These are phyloP conservation scores for Dichotomocladium elegans DNA, from an alignment of 371 early-diverging fungal genomes.

Conservation along the genomic window DNA sequence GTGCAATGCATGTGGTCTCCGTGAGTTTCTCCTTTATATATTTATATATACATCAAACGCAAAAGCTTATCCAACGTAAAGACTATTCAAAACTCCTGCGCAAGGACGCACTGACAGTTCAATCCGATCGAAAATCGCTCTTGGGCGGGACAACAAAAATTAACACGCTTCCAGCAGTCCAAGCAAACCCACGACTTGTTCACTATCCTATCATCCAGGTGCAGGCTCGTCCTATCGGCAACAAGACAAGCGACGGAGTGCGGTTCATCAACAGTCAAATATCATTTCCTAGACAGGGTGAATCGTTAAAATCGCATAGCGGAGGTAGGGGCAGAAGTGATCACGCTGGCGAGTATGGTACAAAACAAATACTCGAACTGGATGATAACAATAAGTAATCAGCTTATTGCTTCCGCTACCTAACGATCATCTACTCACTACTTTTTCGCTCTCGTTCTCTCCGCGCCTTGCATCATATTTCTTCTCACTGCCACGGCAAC, in stretches of 20 bases:
- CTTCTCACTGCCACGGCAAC: no score
- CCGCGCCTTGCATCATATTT: no score
- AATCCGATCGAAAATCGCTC: neutral
- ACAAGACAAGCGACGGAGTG: neutral
- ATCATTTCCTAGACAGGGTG: neutral
- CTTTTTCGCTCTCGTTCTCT: no score
- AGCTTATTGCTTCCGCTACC: no score
- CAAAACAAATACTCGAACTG: neutral
- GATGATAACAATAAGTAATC: no score
- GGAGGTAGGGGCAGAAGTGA: neutral
- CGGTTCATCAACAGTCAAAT: constrained; percentile 6
- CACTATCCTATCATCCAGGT: constrained; percentile 16
- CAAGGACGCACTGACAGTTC: constrained; percentile 7
- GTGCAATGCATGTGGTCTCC: constrained; percentile 68
- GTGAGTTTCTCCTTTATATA: constrained; percentile 20
- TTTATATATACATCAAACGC: neutral
- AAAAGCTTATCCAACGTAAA: neutral
- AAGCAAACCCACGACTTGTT: neutral
- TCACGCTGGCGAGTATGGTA: neutral
- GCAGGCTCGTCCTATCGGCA: constrained; percentile 3
- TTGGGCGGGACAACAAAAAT: neutral
- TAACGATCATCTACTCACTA: no score
- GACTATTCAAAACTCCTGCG: constrained; percentile 15
- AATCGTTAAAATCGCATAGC: no score
- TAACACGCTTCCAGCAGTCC: neutral